Percentiles rank a stretch among this genome's conserved stretches.
These are phyloP conservation scores for Austroboletus niveus DNA, from an alignment of 1,284 basidiomycete species.

Conservation along the genomic window DNA sequence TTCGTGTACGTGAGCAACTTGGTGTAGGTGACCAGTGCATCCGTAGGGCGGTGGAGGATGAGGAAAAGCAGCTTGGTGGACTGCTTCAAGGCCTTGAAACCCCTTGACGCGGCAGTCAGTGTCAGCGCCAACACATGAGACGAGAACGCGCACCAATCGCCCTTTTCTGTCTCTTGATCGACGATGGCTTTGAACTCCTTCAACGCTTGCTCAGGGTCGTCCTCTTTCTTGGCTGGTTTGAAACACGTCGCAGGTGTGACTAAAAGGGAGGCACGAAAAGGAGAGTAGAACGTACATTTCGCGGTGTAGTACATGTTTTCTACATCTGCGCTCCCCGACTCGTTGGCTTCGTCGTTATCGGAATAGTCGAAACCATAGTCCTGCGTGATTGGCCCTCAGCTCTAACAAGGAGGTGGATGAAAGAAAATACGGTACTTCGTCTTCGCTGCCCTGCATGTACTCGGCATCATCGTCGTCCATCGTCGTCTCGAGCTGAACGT, in stretches of 20 bases:
- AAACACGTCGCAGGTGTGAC: neutral
- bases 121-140: neutral
- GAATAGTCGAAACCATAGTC: conserved; percentile 98
- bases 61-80: conserved; percentile 94
- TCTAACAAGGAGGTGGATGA: conserved; percentile 5
- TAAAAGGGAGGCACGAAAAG: neutral
- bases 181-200: conserved; percentile 87
- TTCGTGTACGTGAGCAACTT: conserved; percentile 90
- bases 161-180: conserved; percentile 85
- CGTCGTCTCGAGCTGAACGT: conserved; percentile 2
- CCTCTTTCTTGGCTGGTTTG: conserved; percentile 81
- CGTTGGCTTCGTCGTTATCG: conserved; percentile 81
- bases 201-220: conserved; percentile 85
- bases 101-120: conserved; percentile 54
- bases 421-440: conserved; percentile 53
- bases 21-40: conserved; percentile 85
- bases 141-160: conserved; percentile 73
- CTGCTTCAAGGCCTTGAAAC: conserved; percentile 98
- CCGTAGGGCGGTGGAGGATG: conserved; percentile 70
- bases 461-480: conserved; percentile 91
- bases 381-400: conserved; percentile 39
- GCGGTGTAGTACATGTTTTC: conserved; percentile 99
- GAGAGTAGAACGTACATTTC: conserved; percentile 63
- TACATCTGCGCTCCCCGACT: conserved; percentile 83
- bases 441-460: conserved; percentile 84